Evolutionary conservation across 176 grass and related monocot species (phyloP).

Genomic region (Chloris gayana): DNA sequence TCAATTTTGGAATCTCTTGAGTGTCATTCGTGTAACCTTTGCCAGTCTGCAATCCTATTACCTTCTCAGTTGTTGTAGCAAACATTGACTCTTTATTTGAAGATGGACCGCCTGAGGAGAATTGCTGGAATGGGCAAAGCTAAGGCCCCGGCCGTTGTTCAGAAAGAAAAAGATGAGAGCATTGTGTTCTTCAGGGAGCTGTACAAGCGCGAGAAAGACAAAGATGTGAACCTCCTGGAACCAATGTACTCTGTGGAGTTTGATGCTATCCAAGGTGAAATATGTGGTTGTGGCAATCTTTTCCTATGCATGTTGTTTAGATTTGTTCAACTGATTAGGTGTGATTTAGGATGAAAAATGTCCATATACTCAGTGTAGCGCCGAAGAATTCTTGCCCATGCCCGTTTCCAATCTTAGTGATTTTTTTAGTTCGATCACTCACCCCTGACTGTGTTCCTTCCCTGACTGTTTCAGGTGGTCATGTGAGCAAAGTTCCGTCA

Average conservation of each 20-base stretch:
- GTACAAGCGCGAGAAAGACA: slow-evolving; percentile 50
- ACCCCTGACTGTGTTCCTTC: background rate
- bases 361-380: background rate
- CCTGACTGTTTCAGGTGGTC: slow-evolving; percentile 20
- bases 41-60: background rate
- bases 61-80: background rate
- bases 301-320: background rate
- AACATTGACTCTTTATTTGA: background rate
- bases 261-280: slow-evolving; percentile 56
- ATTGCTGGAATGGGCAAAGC: slow-evolving; percentile 38
- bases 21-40: slow-evolving; percentile 32
- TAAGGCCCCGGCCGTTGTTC: slow-evolving; percentile 12
- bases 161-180: slow-evolving; percentile 59
- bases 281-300: background rate
- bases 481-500: slow-evolving; percentile 26
- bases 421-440: background rate
- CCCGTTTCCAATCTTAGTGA: background rate
- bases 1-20: slow-evolving; percentile 36
- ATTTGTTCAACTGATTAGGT: background rate
- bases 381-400: background rate
- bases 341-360: background rate
- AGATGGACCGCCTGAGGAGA: slow-evolving; percentile 48
- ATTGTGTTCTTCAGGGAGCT: slow-evolving; percentile 65
- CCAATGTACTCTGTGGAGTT: slow-evolving; percentile 53
- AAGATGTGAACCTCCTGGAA: slow-evolving; percentile 59